Evolutionary conservation across 805 yeast genomes (phyloP), one percentile per base, ranked within the genome.

Genomic region (Yarrowia divulgata): DNA sequence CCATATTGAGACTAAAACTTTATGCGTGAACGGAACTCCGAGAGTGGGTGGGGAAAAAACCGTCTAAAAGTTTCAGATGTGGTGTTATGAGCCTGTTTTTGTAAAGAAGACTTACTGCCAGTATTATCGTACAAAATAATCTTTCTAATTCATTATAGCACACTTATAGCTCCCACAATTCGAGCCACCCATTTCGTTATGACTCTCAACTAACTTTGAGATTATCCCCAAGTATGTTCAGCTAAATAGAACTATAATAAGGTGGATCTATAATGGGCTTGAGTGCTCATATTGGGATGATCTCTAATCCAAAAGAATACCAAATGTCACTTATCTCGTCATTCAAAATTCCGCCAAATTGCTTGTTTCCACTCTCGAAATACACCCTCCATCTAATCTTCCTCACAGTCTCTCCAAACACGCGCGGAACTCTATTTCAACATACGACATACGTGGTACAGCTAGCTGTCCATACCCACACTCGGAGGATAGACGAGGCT

Each of bases 371-470:
- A 23, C 29, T 23, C 29, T 23, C 29, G 29, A 23, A 23, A 23
- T 23, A 23, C 29, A 23, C 42, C 42, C 13, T 13, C 42, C 42
- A 39, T 13, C 42, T 5, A 39, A 10, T 12, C 6, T 2, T 13
- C 13, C 16, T 39, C 16, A 10, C 42, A 10, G 1, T 34, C 39
- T n/a, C 39, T 5, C 55, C 39, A 49, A n/a, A 16, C 34, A 35
- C 42, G 12, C 57, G n/a, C 43, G 43, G 12, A 54, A 54, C 60
- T 54, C 45, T 54, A 54, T 19, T 37, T 19, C 7, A 3, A 35
- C 60, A 54, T 37, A 12, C 60, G 43, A 54, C 58, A 37, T 35
- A 54, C 58, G 60, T 54, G 60, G 60, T 54, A 39, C 60, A 54
- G 45, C 52, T 14, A 13, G 6, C 19, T 48, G 18, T 29, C 18